phyloP scores from a whole-genome alignment of 2,329 filamentous ascomycete genomes.

The Claviceps purpurea region DNA sequence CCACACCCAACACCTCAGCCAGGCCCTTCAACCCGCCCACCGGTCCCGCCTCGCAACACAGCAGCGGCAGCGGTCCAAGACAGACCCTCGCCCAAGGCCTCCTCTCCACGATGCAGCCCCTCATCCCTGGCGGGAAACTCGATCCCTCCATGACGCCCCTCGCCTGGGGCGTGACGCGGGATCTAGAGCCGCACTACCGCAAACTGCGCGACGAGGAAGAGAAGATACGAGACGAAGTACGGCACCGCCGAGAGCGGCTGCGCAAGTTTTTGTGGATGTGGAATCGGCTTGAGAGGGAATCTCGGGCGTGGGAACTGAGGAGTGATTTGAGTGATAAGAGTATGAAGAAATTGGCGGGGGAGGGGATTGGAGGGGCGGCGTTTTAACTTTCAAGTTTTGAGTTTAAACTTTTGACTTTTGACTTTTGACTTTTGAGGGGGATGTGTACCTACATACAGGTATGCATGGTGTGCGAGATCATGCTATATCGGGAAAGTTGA shows the following conservation, averaged over 20 bases:
- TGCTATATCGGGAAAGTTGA: too few relatives aligned
- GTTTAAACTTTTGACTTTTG: too few relatives aligned
- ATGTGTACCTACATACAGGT: too few relatives aligned
- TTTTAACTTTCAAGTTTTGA: slow-evolving; percentile 23
- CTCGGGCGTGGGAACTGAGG: slow-evolving; percentile 38
- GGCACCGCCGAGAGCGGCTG: slow-evolving; percentile 39
- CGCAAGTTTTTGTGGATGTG: slow-evolving; percentile 38
- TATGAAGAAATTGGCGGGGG: slow-evolving; percentile 42
- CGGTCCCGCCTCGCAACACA: slow-evolving; percentile 33
- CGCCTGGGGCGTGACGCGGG: slow-evolving; percentile 34
- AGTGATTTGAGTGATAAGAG: slow-evolving; percentile 44
- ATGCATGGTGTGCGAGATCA: too few relatives aligned
- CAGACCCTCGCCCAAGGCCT: slow-evolving; percentile 39
- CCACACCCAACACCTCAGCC: slow-evolving; percentile 25
- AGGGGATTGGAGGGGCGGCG: slow-evolving; percentile 40
- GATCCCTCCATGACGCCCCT: slow-evolving; percentile 33
- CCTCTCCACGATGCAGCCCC: slow-evolving; percentile 34
- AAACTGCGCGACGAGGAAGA: slow-evolving; percentile 46
- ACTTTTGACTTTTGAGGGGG: too few relatives aligned
- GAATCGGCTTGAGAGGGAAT: slow-evolving; percentile 42
- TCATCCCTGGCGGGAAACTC: slow-evolving; percentile 41
- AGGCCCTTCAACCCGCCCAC: slow-evolving; percentile 44
- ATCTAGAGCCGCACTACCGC: slow-evolving; percentile 39
- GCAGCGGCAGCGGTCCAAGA: slow-evolving; percentile 20
- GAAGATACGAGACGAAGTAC: slow-evolving; percentile 38